Conservation (phyloP, 805 yeast species). For the Saturnispora silvae region DNA sequence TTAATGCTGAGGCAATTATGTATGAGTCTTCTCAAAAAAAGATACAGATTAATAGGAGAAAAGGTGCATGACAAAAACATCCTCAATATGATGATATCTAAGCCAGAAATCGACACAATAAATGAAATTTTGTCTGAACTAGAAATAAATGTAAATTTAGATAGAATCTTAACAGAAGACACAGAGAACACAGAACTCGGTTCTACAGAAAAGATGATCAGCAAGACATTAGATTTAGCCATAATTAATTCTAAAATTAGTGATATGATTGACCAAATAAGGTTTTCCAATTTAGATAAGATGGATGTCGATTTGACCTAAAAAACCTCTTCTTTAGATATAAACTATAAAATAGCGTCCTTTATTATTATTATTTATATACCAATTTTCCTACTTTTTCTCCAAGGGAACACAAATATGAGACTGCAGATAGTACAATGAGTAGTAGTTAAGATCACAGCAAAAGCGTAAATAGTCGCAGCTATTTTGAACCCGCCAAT, state of each 20-base stretch:
- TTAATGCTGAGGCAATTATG: conserved; percentile 1
- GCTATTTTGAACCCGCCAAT: conserved; percentile 51
- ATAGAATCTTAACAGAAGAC: background rate
- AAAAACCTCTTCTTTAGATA: too few species aligned
- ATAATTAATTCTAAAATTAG: background rate
- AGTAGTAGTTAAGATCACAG: conserved; percentile 37
- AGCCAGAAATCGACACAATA: background rate
- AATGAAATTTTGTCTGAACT: background rate
- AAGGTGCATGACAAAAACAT: background rate
- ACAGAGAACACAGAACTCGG: background rate
- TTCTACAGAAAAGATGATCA: background rate
- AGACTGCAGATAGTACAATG: conserved; percentile 31
- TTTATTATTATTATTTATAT: too few species aligned
- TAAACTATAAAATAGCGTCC: too few species aligned
- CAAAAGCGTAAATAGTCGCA: conserved; percentile 48
- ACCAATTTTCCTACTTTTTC: conserved; percentile 4
- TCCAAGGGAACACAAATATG: conserved; percentile 24
- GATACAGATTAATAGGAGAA: background rate
- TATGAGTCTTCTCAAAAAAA: background rate
- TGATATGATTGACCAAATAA: background rate
- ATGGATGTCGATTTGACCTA: too few species aligned
- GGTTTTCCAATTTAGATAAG: too few species aligned
- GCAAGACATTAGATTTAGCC: background rate
- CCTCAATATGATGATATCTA: background rate
- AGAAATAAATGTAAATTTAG: conserved; percentile 3